A percentile compares a stretch with the other conserved stretches of the same genome.
Conservation (phyloP, 2,329 filamentous ascomycete species). For the Pseudocercospora eumusae region DNA sequence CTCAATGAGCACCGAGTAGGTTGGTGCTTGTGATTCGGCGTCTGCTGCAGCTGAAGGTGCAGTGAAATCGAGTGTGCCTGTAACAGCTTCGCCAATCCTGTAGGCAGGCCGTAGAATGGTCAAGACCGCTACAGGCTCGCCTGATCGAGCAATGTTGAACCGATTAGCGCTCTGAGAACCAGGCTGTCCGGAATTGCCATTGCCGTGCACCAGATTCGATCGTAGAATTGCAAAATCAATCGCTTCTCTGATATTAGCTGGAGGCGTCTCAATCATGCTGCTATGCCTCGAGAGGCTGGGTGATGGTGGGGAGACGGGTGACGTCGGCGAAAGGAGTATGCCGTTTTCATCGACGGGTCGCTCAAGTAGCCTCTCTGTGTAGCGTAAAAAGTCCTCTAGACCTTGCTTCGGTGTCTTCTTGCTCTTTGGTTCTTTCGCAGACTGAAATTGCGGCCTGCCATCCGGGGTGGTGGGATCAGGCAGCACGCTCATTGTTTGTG, state of each 20-base stretch:
- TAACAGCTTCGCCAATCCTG: constrained; percentile 83
- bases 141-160: constrained; percentile 91
- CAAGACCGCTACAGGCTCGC: constrained; percentile 86
- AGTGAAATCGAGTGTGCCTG: constrained; percentile 80
- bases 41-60: constrained; percentile 29
- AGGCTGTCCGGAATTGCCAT: constrained; percentile 41
- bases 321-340: constrained; percentile 72
- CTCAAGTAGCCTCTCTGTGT: constrained; percentile 73
- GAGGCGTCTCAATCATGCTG: constrained; percentile 45
- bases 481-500: constrained; percentile 54
- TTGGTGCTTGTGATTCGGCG: constrained; percentile 57
- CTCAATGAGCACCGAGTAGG: constrained; percentile 79
- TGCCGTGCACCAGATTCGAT: constrained; percentile 66
- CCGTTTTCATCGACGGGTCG: constrained; percentile 56
- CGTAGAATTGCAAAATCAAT: constrained; percentile 90
- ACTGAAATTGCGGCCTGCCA: constrained; percentile 23
- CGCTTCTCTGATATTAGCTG: constrained; percentile 71
- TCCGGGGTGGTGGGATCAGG: constrained; percentile 19
- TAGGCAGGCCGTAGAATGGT: constrained; percentile 87
- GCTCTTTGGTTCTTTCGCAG: constrained; percentile 39
- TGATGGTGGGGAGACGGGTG: constrained; percentile 49
- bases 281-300: constrained; percentile 58
- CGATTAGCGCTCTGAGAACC: constrained; percentile 73
- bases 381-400: constrained; percentile 69
- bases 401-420: constrained; percentile 37